Conservation (phyloP, 169 alveolate genomes). For the Cryptosporidium bovis region DNA sequence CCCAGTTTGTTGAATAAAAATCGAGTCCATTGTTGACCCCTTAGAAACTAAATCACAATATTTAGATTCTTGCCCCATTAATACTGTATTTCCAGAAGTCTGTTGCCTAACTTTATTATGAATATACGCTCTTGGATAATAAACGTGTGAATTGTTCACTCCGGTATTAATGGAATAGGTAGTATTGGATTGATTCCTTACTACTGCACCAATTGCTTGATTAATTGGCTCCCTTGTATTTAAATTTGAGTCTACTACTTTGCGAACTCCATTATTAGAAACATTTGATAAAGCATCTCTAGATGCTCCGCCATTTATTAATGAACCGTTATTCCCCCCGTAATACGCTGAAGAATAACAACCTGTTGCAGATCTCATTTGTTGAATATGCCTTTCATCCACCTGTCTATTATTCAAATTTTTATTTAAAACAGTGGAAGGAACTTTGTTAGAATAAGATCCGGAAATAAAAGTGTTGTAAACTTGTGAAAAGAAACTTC, state of each 20-base stretch:
- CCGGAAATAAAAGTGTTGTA: slow-evolving; percentile 58
- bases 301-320: neutral
- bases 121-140: slow-evolving; percentile 66
- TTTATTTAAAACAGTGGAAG: neutral
- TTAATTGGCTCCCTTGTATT: neutral
- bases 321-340: neutral
- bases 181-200: slow-evolving; percentile 4
- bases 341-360: slow-evolving; percentile 8
- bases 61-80: slow-evolving; percentile 7
- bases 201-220: slow-evolving; percentile 9
- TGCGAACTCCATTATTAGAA: neutral
- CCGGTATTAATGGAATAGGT: slow-evolving; percentile 11
- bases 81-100: neutral
- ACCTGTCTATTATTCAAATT: slow-evolving; percentile 6
- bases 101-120: slow-evolving; percentile 13
- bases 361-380: slow-evolving; percentile 55
- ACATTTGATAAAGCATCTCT: neutral
- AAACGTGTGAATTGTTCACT: slow-evolving; percentile 35
- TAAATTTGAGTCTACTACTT: neutral
- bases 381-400: slow-evolving; percentile 49
- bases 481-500: slow-evolving; percentile 59
- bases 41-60: neutral
- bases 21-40: neutral
- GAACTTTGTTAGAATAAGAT: neutral
- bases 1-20: no score